Evolutionary conservation across 768 basidiomycete species (phyloP).

Genomic region (Serpula lacrymans): DNA sequence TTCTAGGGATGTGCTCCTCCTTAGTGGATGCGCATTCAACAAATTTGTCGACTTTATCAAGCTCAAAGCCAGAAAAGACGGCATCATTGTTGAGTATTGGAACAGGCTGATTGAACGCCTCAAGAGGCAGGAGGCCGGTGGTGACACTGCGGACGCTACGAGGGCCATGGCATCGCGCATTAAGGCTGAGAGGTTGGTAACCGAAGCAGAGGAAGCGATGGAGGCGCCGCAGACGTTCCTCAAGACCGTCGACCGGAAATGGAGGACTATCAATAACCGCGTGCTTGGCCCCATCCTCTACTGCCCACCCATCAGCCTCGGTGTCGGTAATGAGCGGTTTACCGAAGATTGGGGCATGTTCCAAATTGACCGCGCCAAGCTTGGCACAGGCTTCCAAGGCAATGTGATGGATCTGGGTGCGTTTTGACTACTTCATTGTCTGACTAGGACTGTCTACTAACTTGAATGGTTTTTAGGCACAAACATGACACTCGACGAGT

Average conservation of each 20-base stretch:
- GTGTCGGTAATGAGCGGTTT: constrained; percentile 19
- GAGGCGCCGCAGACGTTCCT: constrained; percentile 21
- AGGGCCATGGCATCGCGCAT: constrained; percentile 6
- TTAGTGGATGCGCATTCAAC: constrained; percentile 24
- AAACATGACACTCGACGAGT: constrained; percentile 12
- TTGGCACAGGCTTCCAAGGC: constrained; percentile 27
- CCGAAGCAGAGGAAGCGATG: constrained; percentile 14
- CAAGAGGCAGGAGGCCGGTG: constrained; percentile 4
- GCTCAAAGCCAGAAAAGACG: constrained; percentile 17
- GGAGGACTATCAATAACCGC: constrained; percentile 19
- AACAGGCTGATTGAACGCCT: constrained; percentile 20
- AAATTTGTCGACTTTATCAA: constrained; percentile 28
- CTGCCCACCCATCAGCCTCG: constrained; percentile 23
- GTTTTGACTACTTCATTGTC: constrained; percentile 20
- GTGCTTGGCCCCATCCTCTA: constrained; percentile 33
- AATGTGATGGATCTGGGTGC: constrained; percentile 33
- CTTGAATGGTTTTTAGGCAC: constrained; percentile 18
- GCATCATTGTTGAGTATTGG: constrained; percentile 15
- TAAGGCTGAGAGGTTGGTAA: constrained; percentile 11
- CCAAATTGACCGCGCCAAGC: constrained; percentile 28
- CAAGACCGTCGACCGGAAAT: constrained; percentile 8
- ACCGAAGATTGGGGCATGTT: constrained; percentile 35
- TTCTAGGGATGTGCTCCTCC: constrained; percentile 28
- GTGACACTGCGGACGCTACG: constrained; percentile 4
- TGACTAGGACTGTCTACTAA: constrained; percentile 19